These are phyloP conservation scores for Spizellomyces punctatus DNA, from an alignment of 192 early-diverging fungal species.

Conservation along the genomic window DNA sequence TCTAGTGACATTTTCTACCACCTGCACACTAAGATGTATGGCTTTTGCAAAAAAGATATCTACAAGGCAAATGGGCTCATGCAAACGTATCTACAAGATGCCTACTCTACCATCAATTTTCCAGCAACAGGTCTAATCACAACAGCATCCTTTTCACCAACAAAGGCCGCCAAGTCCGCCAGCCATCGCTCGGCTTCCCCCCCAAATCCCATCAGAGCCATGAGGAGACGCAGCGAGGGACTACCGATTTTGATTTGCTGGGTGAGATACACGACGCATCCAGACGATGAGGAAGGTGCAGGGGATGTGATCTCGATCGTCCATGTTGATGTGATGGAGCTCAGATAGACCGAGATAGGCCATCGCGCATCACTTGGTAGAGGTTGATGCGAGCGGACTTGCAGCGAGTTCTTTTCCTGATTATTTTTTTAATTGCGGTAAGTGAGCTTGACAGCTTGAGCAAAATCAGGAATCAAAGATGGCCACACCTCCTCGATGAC, in stretches of 20 bases:
- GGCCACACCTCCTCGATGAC: not conserved
- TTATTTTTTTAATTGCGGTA: not conserved
- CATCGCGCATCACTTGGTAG: not conserved
- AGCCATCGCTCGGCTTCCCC: not conserved
- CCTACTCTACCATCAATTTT: conserved; percentile 9
- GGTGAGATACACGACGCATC: conserved; percentile 23
- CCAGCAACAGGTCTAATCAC: conserved; percentile 13
- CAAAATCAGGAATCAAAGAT: not conserved
- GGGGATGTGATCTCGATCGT: conserved; percentile 20
- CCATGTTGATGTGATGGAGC: conserved; percentile 11
- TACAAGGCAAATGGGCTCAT: not conserved
- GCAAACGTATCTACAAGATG: not conserved
- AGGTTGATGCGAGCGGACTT: not conserved
- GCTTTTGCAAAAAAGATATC: too few relatives aligned
- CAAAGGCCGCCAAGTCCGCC: not conserved
- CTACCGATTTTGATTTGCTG: conserved; percentile 5
- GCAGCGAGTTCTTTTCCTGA: not conserved
- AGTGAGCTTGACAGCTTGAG: not conserved
- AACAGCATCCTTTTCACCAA: not conserved
- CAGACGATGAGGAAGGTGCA: not conserved
- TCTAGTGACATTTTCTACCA: too few relatives aligned
- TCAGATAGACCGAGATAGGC: not conserved
- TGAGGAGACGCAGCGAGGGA: conserved; percentile 4
- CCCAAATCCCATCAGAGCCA: conserved; percentile 9
- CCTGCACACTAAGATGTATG: too few relatives aligned